Percentiles rank a stretch among this genome's conserved stretches.
Conservation (phyloP, 176 grass and related monocot genomes). For the Aegilops speltoides region DNA sequence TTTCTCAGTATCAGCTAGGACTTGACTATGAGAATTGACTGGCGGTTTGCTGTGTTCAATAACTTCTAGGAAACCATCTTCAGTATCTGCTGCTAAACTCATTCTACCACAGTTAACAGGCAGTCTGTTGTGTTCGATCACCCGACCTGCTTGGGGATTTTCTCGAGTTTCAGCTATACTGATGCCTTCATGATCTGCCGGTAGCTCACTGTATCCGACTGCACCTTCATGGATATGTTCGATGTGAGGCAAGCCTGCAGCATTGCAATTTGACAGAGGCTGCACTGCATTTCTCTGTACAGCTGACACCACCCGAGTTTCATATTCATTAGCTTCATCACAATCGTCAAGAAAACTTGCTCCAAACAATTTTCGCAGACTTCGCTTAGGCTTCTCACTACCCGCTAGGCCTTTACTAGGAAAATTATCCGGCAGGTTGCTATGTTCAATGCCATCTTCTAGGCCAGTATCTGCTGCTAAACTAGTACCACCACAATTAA, state of each 20-base stretch:
- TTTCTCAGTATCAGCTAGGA: background rate
- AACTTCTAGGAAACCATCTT: background rate
- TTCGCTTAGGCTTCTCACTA: background rate
- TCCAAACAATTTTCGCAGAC: background rate
- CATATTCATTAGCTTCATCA: background rate
- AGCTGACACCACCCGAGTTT: background rate
- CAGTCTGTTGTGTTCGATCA: background rate
- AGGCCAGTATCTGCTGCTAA: background rate
- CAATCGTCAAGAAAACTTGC: background rate
- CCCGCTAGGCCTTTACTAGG: background rate
- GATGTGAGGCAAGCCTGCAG: background rate
- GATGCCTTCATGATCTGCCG: background rate
- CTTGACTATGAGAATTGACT: background rate
- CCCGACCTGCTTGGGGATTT: background rate
- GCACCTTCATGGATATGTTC: background rate
- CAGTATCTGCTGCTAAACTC: background rate
- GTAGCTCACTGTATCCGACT: background rate
- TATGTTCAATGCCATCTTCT: background rate
- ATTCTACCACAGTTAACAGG: background rate
- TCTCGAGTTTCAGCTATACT: conserved; percentile 1
- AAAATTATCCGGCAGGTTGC: background rate
- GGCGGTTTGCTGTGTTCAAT: background rate
- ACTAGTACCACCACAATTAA: background rate
- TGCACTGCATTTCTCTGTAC: background rate
- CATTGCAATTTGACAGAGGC: background rate